phyloP scores from a whole-genome alignment of 176 grass and related monocot species.

The Cymbopogon citratus region DNA sequence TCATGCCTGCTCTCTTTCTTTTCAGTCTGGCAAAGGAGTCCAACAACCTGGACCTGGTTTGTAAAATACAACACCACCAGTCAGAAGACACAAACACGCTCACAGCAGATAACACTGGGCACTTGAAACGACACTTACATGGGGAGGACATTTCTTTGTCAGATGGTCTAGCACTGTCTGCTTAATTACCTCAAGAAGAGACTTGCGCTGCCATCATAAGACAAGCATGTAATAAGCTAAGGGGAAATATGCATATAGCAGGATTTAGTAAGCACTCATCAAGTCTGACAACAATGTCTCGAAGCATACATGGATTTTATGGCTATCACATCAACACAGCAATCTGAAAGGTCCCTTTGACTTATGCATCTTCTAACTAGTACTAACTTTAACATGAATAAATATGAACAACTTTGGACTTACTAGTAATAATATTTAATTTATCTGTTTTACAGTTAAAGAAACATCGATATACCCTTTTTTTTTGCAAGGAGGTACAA shows the following conservation, averaged over 20 bases:
- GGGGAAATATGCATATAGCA: conserved; percentile 11
- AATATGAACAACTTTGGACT: neutral
- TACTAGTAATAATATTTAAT: neutral
- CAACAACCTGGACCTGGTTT: conserved; percentile 89
- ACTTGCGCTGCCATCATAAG: conserved; percentile 59
- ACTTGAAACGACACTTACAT: conserved; percentile 52
- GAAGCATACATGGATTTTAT: neutral
- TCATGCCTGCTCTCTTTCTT: conserved; percentile 88
- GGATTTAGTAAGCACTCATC: neutral
- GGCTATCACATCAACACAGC: neutral
- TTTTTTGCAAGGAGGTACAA: neutral
- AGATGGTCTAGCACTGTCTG: conserved; percentile 91
- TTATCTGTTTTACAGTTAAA: neutral
- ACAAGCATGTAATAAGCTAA: conserved; percentile 3
- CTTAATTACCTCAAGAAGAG: conserved; percentile 83
- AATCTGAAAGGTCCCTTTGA: neutral
- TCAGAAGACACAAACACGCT: neutral
- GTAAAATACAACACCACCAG: neutral
- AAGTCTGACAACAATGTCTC: neutral
- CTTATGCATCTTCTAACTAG: neutral
- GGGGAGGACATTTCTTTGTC: conserved; percentile 89
- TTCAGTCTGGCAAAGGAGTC: conserved; percentile 92
- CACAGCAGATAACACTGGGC: neutral
- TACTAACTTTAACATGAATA: neutral
- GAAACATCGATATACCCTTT: neutral